A percentile compares a stretch with the other conserved stretches of the same genome.
phyloP scores from a whole-genome alignment of 2,329 filamentous ascomycete genomes.

The Blastomyces percursus region DNA sequence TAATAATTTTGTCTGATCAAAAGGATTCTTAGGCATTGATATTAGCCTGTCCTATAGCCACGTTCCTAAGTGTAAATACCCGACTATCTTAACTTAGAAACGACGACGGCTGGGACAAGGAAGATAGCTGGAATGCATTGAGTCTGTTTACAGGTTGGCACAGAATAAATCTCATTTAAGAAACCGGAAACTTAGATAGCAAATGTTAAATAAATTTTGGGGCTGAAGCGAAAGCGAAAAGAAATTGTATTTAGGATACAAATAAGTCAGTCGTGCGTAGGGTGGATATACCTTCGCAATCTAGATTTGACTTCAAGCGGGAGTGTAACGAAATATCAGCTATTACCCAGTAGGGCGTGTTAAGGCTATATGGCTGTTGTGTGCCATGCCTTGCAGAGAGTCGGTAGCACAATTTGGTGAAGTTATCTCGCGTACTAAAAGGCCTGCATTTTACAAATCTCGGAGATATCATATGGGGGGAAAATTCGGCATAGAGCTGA shows the following conservation, averaged over 20 bases:
- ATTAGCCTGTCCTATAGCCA: no score
- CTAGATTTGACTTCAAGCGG: background rate
- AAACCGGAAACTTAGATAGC: no score
- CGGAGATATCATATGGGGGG: background rate
- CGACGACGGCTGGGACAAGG: no score
- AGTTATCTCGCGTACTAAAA: background rate
- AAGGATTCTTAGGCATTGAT: no score
- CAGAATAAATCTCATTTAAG: no score
- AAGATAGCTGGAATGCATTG: no score
- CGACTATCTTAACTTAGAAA: no score
- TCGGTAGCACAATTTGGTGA: background rate
- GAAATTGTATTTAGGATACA: background rate
- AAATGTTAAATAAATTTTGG: background rate
- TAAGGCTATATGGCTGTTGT: background rate
- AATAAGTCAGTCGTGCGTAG: background rate
- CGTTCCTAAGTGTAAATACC: no score
- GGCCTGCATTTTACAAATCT: background rate
- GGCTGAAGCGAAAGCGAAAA: background rate
- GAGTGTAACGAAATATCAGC: background rate
- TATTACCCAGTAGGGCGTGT: background rate
- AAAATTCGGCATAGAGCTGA: background rate
- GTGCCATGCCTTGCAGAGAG: background rate
- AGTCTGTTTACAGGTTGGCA: no score
- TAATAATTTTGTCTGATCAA: no score
- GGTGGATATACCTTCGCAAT: background rate